phyloP scores from a whole-genome alignment of 148 eudicot genomes.

The Fallopia convolvulus region DNA sequence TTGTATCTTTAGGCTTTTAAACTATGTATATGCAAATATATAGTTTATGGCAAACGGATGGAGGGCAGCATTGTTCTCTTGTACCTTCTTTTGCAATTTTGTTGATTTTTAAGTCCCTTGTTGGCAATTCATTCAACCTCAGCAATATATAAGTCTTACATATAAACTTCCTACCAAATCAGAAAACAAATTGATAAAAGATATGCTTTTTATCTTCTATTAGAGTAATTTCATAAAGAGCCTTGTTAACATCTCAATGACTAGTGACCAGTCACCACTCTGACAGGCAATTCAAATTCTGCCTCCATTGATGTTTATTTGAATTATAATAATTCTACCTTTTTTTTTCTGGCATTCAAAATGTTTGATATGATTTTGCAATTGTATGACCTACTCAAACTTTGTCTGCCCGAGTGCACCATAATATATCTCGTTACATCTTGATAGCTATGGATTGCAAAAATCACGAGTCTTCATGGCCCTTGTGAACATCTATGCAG shows the following conservation, averaged over 20 bases:
- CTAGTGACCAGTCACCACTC: not conserved
- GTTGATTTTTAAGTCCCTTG: not conserved
- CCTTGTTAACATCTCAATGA: not conserved
- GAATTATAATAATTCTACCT: not conserved
- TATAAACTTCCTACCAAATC: not conserved
- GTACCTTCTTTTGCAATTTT: not conserved
- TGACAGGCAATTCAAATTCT: not conserved
- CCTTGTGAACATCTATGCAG: slow-evolving; percentile 42
- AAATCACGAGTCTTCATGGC: not conserved
- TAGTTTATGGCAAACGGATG: not conserved
- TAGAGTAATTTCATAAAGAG: not conserved
- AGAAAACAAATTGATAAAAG: not conserved
- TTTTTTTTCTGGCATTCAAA: not conserved
- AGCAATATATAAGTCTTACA: not conserved
- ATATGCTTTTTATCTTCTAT: not conserved
- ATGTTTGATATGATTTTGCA: not conserved
- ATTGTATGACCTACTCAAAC: not conserved
- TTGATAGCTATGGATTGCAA: not conserved
- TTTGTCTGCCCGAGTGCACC: not conserved
- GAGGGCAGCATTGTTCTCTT: not conserved
- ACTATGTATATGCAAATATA: not conserved
- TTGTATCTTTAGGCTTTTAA: not conserved
- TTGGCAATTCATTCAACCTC: not conserved
- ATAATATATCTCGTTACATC: not conserved
- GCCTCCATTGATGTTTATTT: no score